A percentile compares a stretch with the other conserved stretches of the same genome.
Conservation (phyloP, 2,329 filamentous ascomycete species). For the Arachnopeziza araneosa region DNA sequence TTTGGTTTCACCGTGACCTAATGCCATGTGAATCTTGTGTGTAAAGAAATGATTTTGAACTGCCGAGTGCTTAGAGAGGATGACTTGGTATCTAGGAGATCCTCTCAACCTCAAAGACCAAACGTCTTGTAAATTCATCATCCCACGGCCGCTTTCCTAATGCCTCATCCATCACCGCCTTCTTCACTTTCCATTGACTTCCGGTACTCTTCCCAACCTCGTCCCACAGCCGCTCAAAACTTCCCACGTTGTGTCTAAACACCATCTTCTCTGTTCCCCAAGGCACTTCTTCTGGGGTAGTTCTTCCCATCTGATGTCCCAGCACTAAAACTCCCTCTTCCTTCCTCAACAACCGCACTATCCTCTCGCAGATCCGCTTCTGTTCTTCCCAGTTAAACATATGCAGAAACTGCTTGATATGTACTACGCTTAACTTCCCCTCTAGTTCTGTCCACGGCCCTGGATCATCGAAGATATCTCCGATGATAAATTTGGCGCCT, state of each 20-base stretch:
- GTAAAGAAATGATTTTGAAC: neutral
- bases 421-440: conserved; percentile 10
- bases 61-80: neutral
- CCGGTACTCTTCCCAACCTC: conserved; percentile 1
- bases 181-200: neutral
- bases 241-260: conserved; percentile 1
- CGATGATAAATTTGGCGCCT: conserved; percentile 28
- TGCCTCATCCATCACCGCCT: neutral
- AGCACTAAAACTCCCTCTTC: neutral
- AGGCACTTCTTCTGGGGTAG: neutral
- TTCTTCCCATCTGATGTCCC: conserved; percentile 1
- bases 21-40: neutral
- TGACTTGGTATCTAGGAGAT: neutral
- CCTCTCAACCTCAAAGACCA: conserved; percentile 1
- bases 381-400: conserved; percentile 12
- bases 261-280: neutral
- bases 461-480: conserved; percentile 25
- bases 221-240: conserved; percentile 2
- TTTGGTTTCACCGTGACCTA: neutral
- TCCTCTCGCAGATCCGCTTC: neutral
- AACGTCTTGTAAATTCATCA: neutral
- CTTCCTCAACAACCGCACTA: neutral
- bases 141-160: conserved; percentile 1
- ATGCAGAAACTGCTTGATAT: conserved; percentile 15
- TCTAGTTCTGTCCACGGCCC: conserved; percentile 29